Percentiles rank a stretch among this genome's conserved stretches.
These are phyloP conservation scores for Exsudoporus frostii DNA, from an alignment of 768 basidiomycete species.

Conservation along the genomic window DNA sequence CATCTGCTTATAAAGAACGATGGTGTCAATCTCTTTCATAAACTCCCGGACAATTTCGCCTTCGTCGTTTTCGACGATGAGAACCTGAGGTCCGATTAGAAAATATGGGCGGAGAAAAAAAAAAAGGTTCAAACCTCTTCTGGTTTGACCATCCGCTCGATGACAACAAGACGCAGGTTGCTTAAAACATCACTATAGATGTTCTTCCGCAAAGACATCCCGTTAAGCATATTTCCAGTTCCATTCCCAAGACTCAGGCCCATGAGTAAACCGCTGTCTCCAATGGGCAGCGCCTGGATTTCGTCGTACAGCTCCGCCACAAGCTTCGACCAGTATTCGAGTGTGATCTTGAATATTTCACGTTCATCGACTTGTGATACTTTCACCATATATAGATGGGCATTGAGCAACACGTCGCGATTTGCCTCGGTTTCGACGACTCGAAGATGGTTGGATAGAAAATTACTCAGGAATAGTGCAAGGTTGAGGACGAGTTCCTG, in stretches of 20 bases:
- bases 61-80: conserved; percentile 99
- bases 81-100: conserved; percentile 53
- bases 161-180: conserved; percentile 91
- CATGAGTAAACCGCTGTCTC: conserved; percentile 84
- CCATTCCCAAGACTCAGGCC: conserved; percentile 74
- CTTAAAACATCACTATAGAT: conserved; percentile 94
- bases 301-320: conserved; percentile 97
- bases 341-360: conserved; percentile 98
- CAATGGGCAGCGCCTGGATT: conserved; percentile 87
- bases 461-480: conserved; percentile 95
- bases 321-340: conserved; percentile 97
- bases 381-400: conserved; percentile 97
- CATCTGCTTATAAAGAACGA: conserved; percentile 98
- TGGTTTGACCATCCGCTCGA: conserved; percentile 99
- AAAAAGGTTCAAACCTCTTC: conserved; percentile 70
- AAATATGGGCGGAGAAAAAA: not conserved
- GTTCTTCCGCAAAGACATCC: conserved; percentile 84
- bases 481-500: conserved; percentile 98
- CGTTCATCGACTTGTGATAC: conserved; percentile 97
- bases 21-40: conserved; percentile 98
- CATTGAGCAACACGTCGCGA: conserved; percentile 91
- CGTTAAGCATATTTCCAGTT: conserved; percentile 65
- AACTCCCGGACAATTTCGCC: conserved; percentile 99
- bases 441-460: conserved; percentile 88
- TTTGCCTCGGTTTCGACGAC: conserved; percentile 91